Conservation (phyloP, 1,284 basidiomycete genomes). For the Erythrobasidium hasegawianum region DNA sequence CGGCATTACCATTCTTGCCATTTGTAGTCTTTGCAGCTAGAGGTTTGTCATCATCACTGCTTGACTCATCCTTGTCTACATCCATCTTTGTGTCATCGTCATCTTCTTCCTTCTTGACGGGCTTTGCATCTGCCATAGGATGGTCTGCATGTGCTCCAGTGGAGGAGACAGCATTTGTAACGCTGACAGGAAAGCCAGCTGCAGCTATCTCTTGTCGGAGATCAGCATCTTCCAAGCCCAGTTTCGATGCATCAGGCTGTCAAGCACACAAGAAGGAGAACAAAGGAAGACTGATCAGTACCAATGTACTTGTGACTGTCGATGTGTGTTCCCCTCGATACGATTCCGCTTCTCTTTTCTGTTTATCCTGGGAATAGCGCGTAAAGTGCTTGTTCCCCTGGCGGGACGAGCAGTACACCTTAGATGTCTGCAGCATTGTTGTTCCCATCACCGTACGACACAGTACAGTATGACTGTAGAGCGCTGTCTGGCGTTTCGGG, state of each 20-base stretch:
- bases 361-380: too few relatives aligned
- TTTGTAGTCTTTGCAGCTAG: constrained; percentile 55
- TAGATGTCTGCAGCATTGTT: too few relatives aligned
- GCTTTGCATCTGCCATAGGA: constrained; percentile 15
- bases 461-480: too few relatives aligned
- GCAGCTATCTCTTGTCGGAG: constrained; percentile 30
- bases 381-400: too few relatives aligned
- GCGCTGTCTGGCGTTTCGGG: too few relatives aligned
- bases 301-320: not conserved
- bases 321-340: too few relatives aligned
- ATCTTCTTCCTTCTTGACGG: constrained; percentile 12
- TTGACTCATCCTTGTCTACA: constrained; percentile 19
- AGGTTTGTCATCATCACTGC: constrained; percentile 65
- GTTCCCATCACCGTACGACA: too few relatives aligned
- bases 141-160: constrained; percentile 18
- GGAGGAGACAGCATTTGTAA: constrained; percentile 7
- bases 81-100: constrained; percentile 7
- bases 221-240: constrained; percentile 20
- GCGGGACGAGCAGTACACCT: too few relatives aligned
- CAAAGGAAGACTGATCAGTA: constrained; percentile 2
- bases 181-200: constrained; percentile 21
- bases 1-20: constrained; percentile 15
- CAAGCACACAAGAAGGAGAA: not conserved
- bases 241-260: not conserved
- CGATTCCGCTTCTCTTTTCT: too few relatives aligned